Evolutionary conservation across 495 filamentous ascomycete genomes (phyloP), one percentile per base, ranked within the genome.

Genomic region (Penicillium egyptiacum): DNA sequence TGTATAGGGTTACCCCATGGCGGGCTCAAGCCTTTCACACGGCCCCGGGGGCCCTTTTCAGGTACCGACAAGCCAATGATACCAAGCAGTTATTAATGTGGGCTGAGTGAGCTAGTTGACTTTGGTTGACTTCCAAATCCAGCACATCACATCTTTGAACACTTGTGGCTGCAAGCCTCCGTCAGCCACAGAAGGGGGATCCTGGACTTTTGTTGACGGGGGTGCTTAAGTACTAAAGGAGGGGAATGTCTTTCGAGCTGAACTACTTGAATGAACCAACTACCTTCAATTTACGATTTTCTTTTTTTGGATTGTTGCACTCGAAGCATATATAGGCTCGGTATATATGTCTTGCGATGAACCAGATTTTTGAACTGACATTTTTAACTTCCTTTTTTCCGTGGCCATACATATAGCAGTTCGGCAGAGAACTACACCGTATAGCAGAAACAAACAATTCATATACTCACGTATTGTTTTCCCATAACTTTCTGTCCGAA

Each of bases 1-100:
- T 37, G 47, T 31, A 50, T 23, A n/a, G 30, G 7, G 45, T 14
- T 50, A 50, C 47, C 47, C 47, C 47, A 50, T 14, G 28, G 28
- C 19, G 16, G 37, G 39, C 50, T 52, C 50, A 53, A 43, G 50
- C 50, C 37, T 43, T 53, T n/a, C 12, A 28, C 39, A 26, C 23
- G 25, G 39, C 11, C 30, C 28, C 9, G 9, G 30, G 28, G 10
- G 17, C 42, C 28, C 25, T 19, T 30, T 48, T 48, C 50, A 53
- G 39, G 50, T 42, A 53, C 50, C 33, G 49, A 3, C 12, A 19
- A 20, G 26, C 50, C 23, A 53, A 53, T 53, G 20, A 31, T 31
- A 26, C 26, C 25, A 31, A 25, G 50, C 50, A 28, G 39, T 53
- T 22, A 53, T 30, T 33, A n/a, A 30, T 26, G 16, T 12, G 20